Base-by-base conservation (phyloP, 176 grass and related monocot genomes). In the Ensete ventricosum region DNA sequence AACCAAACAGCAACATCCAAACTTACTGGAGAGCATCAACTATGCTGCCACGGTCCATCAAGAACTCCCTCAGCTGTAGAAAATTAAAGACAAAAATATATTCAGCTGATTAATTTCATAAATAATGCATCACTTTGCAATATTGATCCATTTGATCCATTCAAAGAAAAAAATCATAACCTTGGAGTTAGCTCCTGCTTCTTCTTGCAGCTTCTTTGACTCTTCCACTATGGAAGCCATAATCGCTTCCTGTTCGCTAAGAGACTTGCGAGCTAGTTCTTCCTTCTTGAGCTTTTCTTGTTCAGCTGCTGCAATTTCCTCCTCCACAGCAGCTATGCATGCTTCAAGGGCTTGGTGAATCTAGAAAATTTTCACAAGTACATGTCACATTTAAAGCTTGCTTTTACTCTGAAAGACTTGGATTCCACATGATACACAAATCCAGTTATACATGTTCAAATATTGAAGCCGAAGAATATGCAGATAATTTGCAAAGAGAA, bases 11-110 rank as follows among this genome's bases (percentile, higher is more conserved):
- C 19, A 77, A 19, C 53, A 75, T 23, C 66, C 58, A 27, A 81
- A 89, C 90, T 81, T 93, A 93, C 87, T 83, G 82, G 67, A 89
- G 76, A 52, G 51, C 11, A 67, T 93, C 82, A 51, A 93, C 85
- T 64, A 83, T 74, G 73, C 21, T 69, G 20, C 77, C 84, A 77
- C 60, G 81, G 11, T 93, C 82, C 79, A 85, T 70, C 70, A 93
- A 76, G 52, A 85, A 73, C 21, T 68, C 78, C 78, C 73, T 89
- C n/a, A 93, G 71, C 90, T 89, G 87, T 59, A 84, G 62, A 8
- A 22, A 65, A 27, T 12, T 4, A 50, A 17, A 50, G 29, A 4
- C 49, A 52, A 70, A 50, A 2, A 50, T 20, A 70, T 13, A 13
- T 26, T 54, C 20, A 77, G 52, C 43, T 43, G 24, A 29, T 26